Base-by-base conservation (phyloP, 2,329 filamentous ascomycete species). In the Samsoniella hepiali region DNA sequence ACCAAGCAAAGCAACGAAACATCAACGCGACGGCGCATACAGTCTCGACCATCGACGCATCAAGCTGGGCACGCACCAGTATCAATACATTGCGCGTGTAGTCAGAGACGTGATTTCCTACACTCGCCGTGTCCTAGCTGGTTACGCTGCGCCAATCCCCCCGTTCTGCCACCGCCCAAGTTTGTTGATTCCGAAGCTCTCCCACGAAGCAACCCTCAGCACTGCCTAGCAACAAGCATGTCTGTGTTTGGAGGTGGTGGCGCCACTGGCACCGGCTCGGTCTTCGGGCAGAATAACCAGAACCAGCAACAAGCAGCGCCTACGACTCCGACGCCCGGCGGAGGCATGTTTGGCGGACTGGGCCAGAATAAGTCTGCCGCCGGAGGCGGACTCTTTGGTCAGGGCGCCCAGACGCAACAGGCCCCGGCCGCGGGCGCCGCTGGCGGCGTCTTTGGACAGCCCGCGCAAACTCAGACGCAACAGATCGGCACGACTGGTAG, bases 121-220 rank as follows among this genome's bases (percentile, higher is more conserved):
- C 8, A 17, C 13, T 58, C 27, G 31, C 29, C 44, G 11, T 38
- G 54, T 36, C 34, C 32, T 10, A 32, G 44, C 38, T 32, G 27
- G 29, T 42, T 11, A 11, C 54, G 36, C 29, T 31, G 45, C 47
- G 55, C 22, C 55, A 53, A 49, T 31, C 36, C 22, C n/a, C 58
- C 31, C 9, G 34, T 42, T 53, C 45, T 45, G n/a, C 34, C 67
- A 66, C 76, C 76, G 74, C 73, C 74, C 64, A 69, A 76, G 65
- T 77, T 77, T 62, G 74, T 74, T 63, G 70, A 72, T 67, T 69
- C 31, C 54, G 34, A 54, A 54, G 58, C 58, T 54, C 22, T 42
- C 27, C 70, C 34, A 32, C 65, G 40, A 36, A 40, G 13, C 38
- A 42, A 69, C 66, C 61, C 66, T 65, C 17, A 58, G 54, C 45